These are phyloP conservation scores for Cotoneaster glaucophyllus DNA, from an alignment of 306 rosid genomes.

Conservation along the genomic window DNA sequence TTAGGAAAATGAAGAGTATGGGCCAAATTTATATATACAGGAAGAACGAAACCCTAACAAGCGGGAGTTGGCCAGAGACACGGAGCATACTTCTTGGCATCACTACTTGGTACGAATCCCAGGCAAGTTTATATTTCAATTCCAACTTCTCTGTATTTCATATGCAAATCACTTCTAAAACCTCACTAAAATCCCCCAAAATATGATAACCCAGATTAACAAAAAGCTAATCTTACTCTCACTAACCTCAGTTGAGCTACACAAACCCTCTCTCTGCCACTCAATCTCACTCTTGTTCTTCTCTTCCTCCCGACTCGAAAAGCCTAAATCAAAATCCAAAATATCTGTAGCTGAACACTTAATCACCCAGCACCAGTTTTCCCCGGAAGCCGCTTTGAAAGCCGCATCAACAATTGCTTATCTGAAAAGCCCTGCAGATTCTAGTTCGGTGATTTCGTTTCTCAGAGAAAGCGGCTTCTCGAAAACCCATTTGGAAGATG, in stretches of 20 bases:
- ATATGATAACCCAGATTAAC: not conserved
- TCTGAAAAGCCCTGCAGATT: slow-evolving; percentile 10
- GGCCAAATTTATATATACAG: no score
- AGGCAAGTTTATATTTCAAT: not conserved
- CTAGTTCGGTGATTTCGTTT: slow-evolving; percentile 19
- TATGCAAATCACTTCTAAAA: not conserved
- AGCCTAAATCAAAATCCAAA: not conserved
- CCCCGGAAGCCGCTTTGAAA: slow-evolving; percentile 18
- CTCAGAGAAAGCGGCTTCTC: slow-evolving; percentile 21
- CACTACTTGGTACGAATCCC: not conserved
- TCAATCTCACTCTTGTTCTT: slow-evolving; percentile 11
- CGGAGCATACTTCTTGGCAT: not conserved
- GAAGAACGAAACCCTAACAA: no score
- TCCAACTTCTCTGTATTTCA: not conserved
- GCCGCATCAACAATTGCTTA: slow-evolving; percentile 7
- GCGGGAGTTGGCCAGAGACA: no score
- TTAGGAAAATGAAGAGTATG: no score
- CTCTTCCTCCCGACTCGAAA: slow-evolving; percentile 8
- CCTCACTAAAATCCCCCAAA: not conserved
- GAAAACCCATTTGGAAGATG: slow-evolving; percentile 21
- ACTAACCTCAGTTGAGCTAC: not conserved
- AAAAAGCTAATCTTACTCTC: slow-evolving; percentile 1
- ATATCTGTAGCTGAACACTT: slow-evolving; percentile 11
- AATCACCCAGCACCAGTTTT: slow-evolving; percentile 25
- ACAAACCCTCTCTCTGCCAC: not conserved